Evolutionary conservation across 352 stramenopile species (phyloP).

Genomic region (Phytophthora aleatoria): DNA sequence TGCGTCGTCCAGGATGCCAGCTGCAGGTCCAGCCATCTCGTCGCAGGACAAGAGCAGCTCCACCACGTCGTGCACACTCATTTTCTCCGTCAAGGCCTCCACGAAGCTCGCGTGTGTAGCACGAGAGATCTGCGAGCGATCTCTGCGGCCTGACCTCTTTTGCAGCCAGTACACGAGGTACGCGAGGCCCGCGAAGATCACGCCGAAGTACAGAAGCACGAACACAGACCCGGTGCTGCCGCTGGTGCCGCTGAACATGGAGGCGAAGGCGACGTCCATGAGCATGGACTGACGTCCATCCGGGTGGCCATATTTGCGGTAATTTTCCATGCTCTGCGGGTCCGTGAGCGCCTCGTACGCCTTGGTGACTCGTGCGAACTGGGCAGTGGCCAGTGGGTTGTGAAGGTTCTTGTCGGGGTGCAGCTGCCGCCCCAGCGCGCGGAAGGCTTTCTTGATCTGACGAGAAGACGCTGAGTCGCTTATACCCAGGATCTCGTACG

Average conservation of each 20-base stretch:
- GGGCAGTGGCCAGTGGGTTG: constrained; percentile 43
- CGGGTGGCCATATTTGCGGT: constrained; percentile 79
- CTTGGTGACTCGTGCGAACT: constrained; percentile 81
- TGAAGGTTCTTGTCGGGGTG: constrained; percentile 86
- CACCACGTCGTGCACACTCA: constrained; percentile 83
- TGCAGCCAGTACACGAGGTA: constrained; percentile 71
- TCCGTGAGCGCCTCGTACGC: constrained; percentile 88
- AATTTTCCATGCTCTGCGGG: constrained; percentile 74
- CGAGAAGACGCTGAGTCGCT: constrained; percentile 51
- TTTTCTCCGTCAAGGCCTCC: constrained; percentile 63
- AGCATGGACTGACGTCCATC: constrained; percentile 80
- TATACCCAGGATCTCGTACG: constrained; percentile 85
- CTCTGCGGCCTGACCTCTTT: constrained; percentile 52
- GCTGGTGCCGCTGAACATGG: constrained; percentile 48
- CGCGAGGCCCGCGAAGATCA: constrained; percentile 62
- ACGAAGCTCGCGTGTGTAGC: constrained; percentile 50
- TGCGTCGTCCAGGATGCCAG: constrained; percentile 44
- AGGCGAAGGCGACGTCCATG: constrained; percentile 74
- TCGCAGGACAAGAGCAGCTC: constrained; percentile 77
- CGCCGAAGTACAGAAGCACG: constrained; percentile 71
- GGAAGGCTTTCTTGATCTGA: constrained; percentile 83
- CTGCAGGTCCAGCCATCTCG: constrained; percentile 65
- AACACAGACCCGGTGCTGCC: constrained; percentile 58
- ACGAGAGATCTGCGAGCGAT: constrained; percentile 68
- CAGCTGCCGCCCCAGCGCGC: constrained; percentile 62